Base-by-base conservation (phyloP, 2,329 filamentous ascomycete species). In the Helotiales sp. region DNA sequence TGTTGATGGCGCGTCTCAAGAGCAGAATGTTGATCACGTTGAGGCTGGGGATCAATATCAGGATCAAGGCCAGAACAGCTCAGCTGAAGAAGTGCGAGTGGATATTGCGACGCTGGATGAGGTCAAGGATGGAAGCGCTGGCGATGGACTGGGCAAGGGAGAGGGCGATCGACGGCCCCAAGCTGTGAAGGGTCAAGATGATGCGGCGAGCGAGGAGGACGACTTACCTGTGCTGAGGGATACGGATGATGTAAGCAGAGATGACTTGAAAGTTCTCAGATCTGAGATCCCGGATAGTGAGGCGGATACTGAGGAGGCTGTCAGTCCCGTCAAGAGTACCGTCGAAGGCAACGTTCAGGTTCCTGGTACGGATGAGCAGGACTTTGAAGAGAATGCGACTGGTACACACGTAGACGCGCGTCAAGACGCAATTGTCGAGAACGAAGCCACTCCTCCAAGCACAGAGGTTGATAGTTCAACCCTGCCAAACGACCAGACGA, bases 241-340 rank as follows among this genome's bases (percentile, higher is more conserved):
- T 28, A 22, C n/a, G 37, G 37, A 10, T 8, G 30, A 34, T 20
- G 34, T n/a, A n/a, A 32, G 17, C 3, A 10, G 7, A 0, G 11
- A 24, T 7, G 32, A 17, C n/a, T 20, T 40, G 60, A 61, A 62
- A 22, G 22, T 20, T 7, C 6, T 61, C 11, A 64, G 32, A 30
- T 59, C 37, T 28, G 68, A 70, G 50, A 68, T 68, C 47, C 65
- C 65, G 13, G 68, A 70, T 34, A 64, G 60, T 54, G 65, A 70
- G 24, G 62, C 55, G 22, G 62, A 58, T 34, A 34, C 30, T 32
- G 66, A 62, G 55, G 58, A 61, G 13, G 57, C 40, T 26, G 22
- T 34, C 22, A 59, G 47, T 52, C 45, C 63, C 55, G 30, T 32
- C 10, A 47, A 28, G 11, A n/a, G 32, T 17, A 22, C 10, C 49